These are phyloP conservation scores for Backusella morwellensis DNA, from an alignment of 192 early-diverging fungal species.

Conservation along the genomic window DNA sequence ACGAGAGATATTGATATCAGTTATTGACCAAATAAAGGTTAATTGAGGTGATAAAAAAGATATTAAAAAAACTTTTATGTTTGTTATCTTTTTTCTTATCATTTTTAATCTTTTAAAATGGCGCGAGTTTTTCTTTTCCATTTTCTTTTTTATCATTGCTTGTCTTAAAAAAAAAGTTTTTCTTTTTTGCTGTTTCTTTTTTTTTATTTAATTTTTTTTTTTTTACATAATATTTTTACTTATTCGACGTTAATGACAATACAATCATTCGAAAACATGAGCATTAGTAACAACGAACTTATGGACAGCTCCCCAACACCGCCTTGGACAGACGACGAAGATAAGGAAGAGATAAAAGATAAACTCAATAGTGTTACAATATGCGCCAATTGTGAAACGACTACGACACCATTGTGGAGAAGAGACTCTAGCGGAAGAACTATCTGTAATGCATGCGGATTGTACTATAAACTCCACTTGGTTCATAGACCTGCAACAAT, in stretches of 20 bases:
- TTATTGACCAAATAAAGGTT: neutral
- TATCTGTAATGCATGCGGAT: conserved; percentile 91
- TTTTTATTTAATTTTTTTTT: neutral
- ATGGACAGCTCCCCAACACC: neutral
- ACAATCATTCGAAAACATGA: neutral
- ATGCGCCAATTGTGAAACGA: conserved; percentile 78
- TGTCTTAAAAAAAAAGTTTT: conserved; percentile 2
- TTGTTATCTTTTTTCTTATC: conserved; percentile 4
- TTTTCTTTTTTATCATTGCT: neutral
- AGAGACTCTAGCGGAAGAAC: conserved; percentile 63
- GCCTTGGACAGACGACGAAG: conserved; percentile 1
- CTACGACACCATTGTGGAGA: conserved; percentile 74
- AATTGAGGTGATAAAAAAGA: neutral
- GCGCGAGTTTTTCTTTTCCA: neutral
- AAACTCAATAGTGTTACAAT: neutral
- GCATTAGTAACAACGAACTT: neutral
- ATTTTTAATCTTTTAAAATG: neutral
- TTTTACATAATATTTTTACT: neutral
- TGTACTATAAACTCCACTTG: conserved; percentile 84
- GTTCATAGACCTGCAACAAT: conserved; percentile 69
- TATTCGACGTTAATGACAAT: neutral
- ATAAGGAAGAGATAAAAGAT: neutral
- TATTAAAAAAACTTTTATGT: neutral
- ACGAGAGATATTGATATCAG: neutral
- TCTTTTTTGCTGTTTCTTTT: neutral